Evolutionary conservation across 768 basidiomycete species (phyloP), one percentile per base, ranked within the genome.

Genomic region (Amanita muscaria): DNA sequence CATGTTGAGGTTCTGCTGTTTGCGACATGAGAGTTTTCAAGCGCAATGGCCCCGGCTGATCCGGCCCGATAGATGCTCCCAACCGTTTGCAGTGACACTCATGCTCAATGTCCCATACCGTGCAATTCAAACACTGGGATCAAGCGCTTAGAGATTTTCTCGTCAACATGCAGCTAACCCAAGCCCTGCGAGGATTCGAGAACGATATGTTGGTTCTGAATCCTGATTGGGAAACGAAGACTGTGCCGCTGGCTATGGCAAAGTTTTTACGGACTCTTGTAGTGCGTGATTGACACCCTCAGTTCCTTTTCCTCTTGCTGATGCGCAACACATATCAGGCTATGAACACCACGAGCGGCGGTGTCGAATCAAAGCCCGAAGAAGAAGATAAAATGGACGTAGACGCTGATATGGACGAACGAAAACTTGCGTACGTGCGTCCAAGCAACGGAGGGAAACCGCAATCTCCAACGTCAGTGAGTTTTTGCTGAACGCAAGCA

Each of bases 151-250:
- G 65, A 40, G 53, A 63, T 6, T 87, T 87, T 47, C 55, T 87
- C 49, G 56, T 59, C 11, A 64, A 71, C 34, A 65, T 77, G 14
- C 76, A 79, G 3, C 57, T 87, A 16, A 67, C 61, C 1, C 79
- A 86, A 53, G 68, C 82, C 0, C 53, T 77, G 34, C 67, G 65
- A 29, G 85, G 80, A 0, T 76, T 88, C 37, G 77, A 83, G 51
- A 60, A 68, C n/a, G 85, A 88, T 53, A 72, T 87, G 64, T 56
- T 87, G 4, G 70, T 84, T n/a, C 59, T 87, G 63, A 87, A 77
- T 49, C 56, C 69, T 0, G 73, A 76, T 1, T 83, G 78, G 73
- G 85, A 87, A 59, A 65, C 66, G 29, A 64, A 67, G 46, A 67
- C 62, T n/a, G 65, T 85, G 5, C 75, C 77, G 8, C 62, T 55